Conservation (phyloP, 2,329 filamentous ascomycete species). For the Penicillium palitans region DNA sequence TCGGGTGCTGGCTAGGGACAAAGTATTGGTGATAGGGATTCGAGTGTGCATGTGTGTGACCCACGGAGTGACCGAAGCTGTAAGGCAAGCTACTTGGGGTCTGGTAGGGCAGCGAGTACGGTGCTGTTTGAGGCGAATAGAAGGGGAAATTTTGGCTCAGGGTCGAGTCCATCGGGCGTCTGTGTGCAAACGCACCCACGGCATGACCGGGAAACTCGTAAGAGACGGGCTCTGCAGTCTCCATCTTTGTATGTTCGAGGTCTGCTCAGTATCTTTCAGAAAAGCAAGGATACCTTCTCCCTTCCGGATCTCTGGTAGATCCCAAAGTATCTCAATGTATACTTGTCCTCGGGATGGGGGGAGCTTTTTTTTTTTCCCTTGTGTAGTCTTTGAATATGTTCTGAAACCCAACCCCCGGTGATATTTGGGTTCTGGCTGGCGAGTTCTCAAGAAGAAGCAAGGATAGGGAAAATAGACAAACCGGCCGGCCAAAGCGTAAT, state of each 20-base stretch:
- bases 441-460: slow-evolving; percentile 13
- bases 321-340: slow-evolving; percentile 9
- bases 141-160: slow-evolving; percentile 38
- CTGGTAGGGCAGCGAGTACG: slow-evolving; percentile 42
- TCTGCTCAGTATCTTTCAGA: background rate
- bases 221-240: slow-evolving; percentile 43
- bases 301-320: background rate
- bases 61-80: slow-evolving; percentile 37
- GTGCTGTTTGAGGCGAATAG: slow-evolving; percentile 36
- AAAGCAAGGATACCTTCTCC: slow-evolving; percentile 5
- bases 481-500: slow-evolving; percentile 13
- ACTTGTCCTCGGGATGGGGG: background rate
- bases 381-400: background rate
- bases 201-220: slow-evolving; percentile 43
- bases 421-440: slow-evolving; percentile 12
- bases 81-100: slow-evolving; percentile 32
- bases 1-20: slow-evolving; percentile 31
- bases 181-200: slow-evolving; percentile 38
- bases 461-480: slow-evolving; percentile 13
- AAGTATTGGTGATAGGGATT: slow-evolving; percentile 39
- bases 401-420: background rate
- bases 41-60: slow-evolving; percentile 31
- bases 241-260: slow-evolving; percentile 31
- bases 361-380: background rate
- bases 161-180: slow-evolving; percentile 40